Base-by-base conservation (phyloP, 352 stramenopile species). In the Pythium grandisporangium region DNA sequence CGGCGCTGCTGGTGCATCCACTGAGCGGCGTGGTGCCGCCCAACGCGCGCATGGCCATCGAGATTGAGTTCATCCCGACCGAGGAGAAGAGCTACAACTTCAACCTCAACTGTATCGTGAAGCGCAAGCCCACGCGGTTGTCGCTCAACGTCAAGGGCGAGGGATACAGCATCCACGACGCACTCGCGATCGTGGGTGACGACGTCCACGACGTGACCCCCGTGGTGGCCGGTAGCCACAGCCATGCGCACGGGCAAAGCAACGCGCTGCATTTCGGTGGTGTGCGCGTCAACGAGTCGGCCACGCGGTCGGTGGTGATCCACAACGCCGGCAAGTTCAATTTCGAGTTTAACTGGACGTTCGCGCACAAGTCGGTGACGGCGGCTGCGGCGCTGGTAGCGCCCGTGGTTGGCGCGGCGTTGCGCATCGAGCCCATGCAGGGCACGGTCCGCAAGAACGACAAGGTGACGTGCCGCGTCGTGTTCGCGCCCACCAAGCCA, bases 131-230 rank as follows among this genome's bases (percentile, higher is more conserved):
- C 0, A 80, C 78, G 7, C 82, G 87, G 23, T 53, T 98, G 2
- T 91, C 75, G 21, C 61, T 98, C 16, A 98, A 98, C 49, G 65
- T 98, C 24, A 98, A 98, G 59, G 92, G 92, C 26, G 92, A 98
- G 51, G 92, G 92, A 5, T 97, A 95, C 51, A 88, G 78, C 30
- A 93, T 98, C 32, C 86, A 96, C 51, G 82, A 93, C 37, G 54
- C 66, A 3, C 41, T 96, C 5, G 59, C 59, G 0, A 49, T 79
- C 32, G 43, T 35, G 17, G 66, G 53, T 1, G 63, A 70, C 12
- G 64, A 76, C 17, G 61, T 49, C 20, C 25, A 26, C 23, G 72
- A 84, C 37, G 58, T 44, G 22, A 55, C 45, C 5, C n/a, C 48
- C 6, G 50, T 67, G 14, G 20, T 57, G 16, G 36, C 63, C 32